phyloP scores from a whole-genome alignment of 371 early-diverging fungal species.

The Circinella minor region DNA sequence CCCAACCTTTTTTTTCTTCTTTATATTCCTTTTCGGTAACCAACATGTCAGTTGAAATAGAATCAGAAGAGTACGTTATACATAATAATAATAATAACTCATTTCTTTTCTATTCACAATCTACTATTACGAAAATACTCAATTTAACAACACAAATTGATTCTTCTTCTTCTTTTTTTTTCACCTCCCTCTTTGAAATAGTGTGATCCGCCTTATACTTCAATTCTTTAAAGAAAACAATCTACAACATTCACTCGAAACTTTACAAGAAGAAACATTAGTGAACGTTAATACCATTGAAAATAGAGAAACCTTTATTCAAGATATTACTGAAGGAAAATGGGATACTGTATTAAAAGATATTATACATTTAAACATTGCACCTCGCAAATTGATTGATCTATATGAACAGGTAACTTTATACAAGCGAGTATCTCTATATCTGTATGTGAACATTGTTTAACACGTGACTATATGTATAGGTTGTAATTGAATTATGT shows the following conservation, averaged over 20 bases:
- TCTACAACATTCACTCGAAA: slow-evolving; percentile 68
- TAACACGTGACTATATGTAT: not conserved
- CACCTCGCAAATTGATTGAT: slow-evolving; percentile 73
- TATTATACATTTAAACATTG: slow-evolving; percentile 70
- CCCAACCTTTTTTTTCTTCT: not conserved
- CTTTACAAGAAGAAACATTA: slow-evolving; percentile 86
- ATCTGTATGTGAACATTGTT: not conserved
- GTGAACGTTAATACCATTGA: slow-evolving; percentile 89
- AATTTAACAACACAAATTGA: no score
- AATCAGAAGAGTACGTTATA: slow-evolving; percentile 3
- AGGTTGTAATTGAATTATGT: slow-evolving; percentile 81
- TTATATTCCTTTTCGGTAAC: not conserved
- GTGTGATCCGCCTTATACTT: slow-evolving; percentile 75
- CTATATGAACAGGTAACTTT: slow-evolving; percentile 86
- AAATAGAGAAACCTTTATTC: slow-evolving; percentile 71
- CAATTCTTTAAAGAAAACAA: slow-evolving; percentile 94
- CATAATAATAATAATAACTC: not conserved
- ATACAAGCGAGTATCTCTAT: no score
- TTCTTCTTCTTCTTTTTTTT: no score
- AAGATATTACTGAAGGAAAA: slow-evolving; percentile 77
- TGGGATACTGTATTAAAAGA: slow-evolving; percentile 89
- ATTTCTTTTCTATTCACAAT: not conserved
- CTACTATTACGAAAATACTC: no score
- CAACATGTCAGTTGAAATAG: slow-evolving; percentile 7
- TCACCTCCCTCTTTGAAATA: not conserved